Conservation (phyloP, 352 stramenopile genomes). For the Phytophthora sojae region DNA sequence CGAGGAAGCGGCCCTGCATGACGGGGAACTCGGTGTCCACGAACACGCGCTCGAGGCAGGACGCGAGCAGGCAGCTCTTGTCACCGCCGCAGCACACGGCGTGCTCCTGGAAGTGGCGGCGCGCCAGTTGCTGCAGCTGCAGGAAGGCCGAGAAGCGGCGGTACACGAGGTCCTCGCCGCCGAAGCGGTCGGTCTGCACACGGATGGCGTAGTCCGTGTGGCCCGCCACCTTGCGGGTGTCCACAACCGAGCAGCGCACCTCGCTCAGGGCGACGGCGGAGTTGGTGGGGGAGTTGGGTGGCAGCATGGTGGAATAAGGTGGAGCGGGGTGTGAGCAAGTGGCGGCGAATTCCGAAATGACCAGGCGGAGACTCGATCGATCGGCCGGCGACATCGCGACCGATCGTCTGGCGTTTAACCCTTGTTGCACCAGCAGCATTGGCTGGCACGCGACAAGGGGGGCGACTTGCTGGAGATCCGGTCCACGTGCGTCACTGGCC, state of each 20-base stretch:
- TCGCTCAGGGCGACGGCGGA: conserved; percentile 52
- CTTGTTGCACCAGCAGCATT: conserved; percentile 10
- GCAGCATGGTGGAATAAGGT: conserved; percentile 38
- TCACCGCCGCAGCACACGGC: conserved; percentile 73
- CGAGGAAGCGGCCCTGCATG: conserved; percentile 71
- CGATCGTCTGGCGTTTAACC: conserved; percentile 37
- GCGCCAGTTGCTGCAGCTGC: conserved; percentile 79
- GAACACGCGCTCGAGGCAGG: conserved; percentile 78
- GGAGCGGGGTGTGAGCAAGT: conserved; percentile 7
- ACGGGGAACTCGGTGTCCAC: conserved; percentile 77
- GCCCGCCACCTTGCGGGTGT: conserved; percentile 74
- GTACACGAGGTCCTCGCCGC: conserved; percentile 76
- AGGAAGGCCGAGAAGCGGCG: conserved; percentile 88
- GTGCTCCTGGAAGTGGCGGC: conserved; percentile 73
- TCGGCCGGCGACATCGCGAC: conserved; percentile 13
- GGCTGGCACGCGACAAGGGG: conserved; percentile 44
- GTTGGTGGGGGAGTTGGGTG: conserved; percentile 29
- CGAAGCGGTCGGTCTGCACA: conserved; percentile 68
- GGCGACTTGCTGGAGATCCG: conserved; percentile 34
- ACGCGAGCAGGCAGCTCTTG: conserved; percentile 69
- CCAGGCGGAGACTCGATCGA: background rate
- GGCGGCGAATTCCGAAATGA: conserved; percentile 40
- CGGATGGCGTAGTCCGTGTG: conserved; percentile 90
- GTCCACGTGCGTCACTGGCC: conserved; percentile 34
- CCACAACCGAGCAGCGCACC: conserved; percentile 70